phyloP scores from a whole-genome alignment of 805 yeast species.

The Sugiyamaella boreocaroliniensis region DNA sequence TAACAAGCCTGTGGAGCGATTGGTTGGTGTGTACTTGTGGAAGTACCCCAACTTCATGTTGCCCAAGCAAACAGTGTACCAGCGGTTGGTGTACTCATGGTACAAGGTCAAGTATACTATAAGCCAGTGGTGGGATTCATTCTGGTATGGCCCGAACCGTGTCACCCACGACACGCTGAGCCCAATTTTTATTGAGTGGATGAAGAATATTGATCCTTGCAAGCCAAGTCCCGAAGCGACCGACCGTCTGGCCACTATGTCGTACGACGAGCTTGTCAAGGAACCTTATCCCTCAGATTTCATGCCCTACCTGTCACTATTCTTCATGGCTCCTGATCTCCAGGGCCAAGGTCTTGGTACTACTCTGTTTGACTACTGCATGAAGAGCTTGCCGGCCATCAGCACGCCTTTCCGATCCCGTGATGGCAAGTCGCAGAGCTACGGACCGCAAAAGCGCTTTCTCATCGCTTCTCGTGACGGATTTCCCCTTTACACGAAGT shows the following conservation, averaged over 20 bases:
- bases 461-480: conserved; percentile 13
- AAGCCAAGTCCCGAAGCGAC: conserved; percentile 1
- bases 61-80: not conserved
- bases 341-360: conserved; percentile 16
- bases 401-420: conserved; percentile 1
- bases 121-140: not conserved
- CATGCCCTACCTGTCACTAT: conserved; percentile 9
- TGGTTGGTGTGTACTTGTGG: conserved; percentile 12
- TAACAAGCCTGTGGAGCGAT: not conserved
- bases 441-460: conserved; percentile 14
- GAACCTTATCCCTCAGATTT: conserved; percentile 6
- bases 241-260: conserved; percentile 6
- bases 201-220: not conserved
- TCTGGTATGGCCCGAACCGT: conserved; percentile 4
- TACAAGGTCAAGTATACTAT: conserved; percentile 3
- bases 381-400: conserved; percentile 8
- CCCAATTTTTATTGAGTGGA: not conserved
- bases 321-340: conserved; percentile 8
- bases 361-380: conserved; percentile 4
- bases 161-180: not conserved
- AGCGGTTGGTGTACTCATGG: conserved; percentile 1
- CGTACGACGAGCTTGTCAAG: conserved; percentile 7
- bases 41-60: conserved; percentile 4
- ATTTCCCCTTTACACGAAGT: conserved; percentile 7
- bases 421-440: conserved; percentile 7